Conservation (phyloP, 176 grass and related monocot genomes). For the Hsuehochloa calcarea region DNA sequence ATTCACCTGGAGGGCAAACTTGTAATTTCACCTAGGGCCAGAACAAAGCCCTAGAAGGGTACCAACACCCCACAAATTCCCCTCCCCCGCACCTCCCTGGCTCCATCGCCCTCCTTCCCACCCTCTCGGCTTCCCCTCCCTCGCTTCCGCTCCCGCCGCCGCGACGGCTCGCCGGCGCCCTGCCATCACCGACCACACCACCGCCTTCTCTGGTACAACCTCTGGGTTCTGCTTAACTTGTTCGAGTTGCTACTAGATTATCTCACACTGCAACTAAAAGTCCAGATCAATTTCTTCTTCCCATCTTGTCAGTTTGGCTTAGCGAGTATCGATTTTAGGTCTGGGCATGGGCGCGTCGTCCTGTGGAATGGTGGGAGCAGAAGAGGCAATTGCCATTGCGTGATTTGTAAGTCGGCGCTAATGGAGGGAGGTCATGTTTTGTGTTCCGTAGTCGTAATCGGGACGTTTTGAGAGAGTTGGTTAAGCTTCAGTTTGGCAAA, state of each 20-base stretch:
- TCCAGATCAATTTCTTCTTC: neutral
- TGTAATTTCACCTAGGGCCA: neutral
- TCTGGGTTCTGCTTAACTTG: neutral
- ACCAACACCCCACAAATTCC: neutral
- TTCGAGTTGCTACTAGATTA: neutral
- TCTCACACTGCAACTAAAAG: neutral
- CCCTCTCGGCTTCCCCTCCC: neutral
- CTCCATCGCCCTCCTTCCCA: neutral
- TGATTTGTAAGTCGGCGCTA: neutral
- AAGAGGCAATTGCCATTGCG: neutral
- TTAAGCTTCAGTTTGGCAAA: neutral
- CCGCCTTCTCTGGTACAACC: neutral
- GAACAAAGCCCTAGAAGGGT: neutral
- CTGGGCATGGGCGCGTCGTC: neutral
- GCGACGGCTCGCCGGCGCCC: neutral
- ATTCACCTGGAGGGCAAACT: neutral
- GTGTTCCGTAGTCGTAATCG: too few relatives aligned
- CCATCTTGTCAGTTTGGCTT: neutral
- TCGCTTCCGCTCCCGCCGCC: neutral
- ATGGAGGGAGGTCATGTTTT: neutral
- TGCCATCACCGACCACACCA: neutral
- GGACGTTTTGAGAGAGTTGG: neutral
- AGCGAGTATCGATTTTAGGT: neutral
- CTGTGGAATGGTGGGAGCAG: neutral
- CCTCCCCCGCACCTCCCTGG: neutral